Percentiles rank a stretch among this genome's conserved stretches.
phyloP scores from a whole-genome alignment of 208 protist genomes.

The Vickermania ingenoplastis region DNA sequence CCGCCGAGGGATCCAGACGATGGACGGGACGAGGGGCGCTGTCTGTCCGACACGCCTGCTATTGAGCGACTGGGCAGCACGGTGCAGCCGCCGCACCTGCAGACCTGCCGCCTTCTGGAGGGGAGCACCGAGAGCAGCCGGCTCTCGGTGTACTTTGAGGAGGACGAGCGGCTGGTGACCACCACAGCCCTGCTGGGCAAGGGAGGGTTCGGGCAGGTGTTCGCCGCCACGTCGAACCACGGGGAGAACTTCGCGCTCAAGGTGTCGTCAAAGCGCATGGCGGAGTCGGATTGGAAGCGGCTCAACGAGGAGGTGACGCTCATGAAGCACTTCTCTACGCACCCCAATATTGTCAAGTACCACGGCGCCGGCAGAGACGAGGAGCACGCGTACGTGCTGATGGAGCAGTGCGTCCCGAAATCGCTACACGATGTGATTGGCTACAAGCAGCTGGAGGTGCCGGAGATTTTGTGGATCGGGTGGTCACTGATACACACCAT shows the following conservation, averaged over 20 bases:
- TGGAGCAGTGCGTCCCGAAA: conserved; percentile 71
- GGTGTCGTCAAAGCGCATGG: conserved; percentile 77
- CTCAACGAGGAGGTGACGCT: conserved; percentile 77
- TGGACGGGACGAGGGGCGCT: too few relatives aligned
- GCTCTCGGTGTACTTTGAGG: conserved; percentile 66
- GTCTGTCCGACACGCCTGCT: conserved; percentile 59
- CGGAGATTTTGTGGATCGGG: conserved; percentile 82
- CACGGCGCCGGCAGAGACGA: conserved; percentile 60
- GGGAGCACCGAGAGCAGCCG: conserved; percentile 15
- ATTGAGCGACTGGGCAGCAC: conserved; percentile 54
- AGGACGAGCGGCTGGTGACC: conserved; percentile 47
- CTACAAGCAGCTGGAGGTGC: conserved; percentile 32
- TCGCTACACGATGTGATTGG: conserved; percentile 79
- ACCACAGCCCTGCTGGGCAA: conserved; percentile 69
- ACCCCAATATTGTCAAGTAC: conserved; percentile 83
- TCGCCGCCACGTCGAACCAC: conserved; percentile 48
- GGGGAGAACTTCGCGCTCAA: conserved; percentile 80
- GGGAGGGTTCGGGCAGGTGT: conserved; percentile 82
- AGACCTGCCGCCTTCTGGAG: conserved; percentile 44
- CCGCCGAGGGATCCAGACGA: too few relatives aligned
- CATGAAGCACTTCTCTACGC: conserved; percentile 79
- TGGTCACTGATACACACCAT: conserved; percentile 77
- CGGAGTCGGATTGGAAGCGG: conserved; percentile 66
- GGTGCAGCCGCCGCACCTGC: conserved; percentile 58
- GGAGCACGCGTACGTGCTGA: conserved; percentile 74